These are phyloP conservation scores for Asterella californica DNA, from an alignment of 225 moss, liverwort and hornwort species.

Conservation along the genomic window DNA sequence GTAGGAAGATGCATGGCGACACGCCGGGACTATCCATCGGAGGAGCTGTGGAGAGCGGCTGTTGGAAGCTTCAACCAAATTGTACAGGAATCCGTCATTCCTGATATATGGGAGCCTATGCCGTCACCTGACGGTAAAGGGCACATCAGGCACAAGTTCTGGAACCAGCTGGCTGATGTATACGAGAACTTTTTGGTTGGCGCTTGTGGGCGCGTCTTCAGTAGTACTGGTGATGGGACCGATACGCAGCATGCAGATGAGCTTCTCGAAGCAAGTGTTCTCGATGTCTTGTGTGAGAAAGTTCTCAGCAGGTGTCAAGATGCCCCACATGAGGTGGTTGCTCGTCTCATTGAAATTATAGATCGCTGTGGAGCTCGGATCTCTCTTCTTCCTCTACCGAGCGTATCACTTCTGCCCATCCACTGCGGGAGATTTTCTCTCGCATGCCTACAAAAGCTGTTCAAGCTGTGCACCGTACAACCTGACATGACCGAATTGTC, in stretches of 20 bases:
- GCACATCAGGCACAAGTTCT: slow-evolving; percentile 68
- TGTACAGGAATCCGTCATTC: slow-evolving; percentile 64
- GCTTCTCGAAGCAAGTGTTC: slow-evolving; percentile 69
- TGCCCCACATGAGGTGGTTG: slow-evolving; percentile 51
- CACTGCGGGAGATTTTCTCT: slow-evolving; percentile 49
- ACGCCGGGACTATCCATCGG: slow-evolving; percentile 74
- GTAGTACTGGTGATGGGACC: slow-evolving; percentile 53
- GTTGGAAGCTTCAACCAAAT: slow-evolving; percentile 65
- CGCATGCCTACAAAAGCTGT: slow-evolving; percentile 41
- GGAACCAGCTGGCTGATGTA: slow-evolving; percentile 90
- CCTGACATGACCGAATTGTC: slow-evolving; percentile 22
- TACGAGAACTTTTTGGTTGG: slow-evolving; percentile 94
- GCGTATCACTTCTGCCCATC: slow-evolving; percentile 41
- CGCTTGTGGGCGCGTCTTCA: slow-evolving; percentile 84
- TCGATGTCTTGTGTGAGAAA: slow-evolving; percentile 74
- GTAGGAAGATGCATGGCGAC: slow-evolving; percentile 97
- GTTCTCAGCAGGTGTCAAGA: slow-evolving; percentile 84
- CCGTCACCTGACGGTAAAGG: slow-evolving; percentile 47
- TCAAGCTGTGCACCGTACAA: slow-evolving; percentile 36
- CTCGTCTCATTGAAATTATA: slow-evolving; percentile 40
- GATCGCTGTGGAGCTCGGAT: slow-evolving; percentile 49
- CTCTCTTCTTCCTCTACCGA: slow-evolving; percentile 42
- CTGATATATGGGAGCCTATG: slow-evolving; percentile 45
- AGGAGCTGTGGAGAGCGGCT: slow-evolving; percentile 77
- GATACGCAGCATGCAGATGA: slow-evolving; percentile 67